phyloP scores from a whole-genome alignment of 495 filamentous ascomycete species.

The Neurospora tetraspora region DNA sequence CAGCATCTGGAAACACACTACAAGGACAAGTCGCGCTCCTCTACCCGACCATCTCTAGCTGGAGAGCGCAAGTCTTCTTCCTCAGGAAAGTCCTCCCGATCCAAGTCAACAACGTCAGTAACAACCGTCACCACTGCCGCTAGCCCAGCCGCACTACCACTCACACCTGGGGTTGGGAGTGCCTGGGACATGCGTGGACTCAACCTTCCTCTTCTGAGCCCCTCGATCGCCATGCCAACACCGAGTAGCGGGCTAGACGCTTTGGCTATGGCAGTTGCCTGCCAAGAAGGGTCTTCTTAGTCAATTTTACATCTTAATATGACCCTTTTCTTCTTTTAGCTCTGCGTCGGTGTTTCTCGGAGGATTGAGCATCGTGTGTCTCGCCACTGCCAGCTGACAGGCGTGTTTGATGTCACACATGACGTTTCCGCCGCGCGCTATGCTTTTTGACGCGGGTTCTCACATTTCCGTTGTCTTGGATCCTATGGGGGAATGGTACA shows the following conservation, averaged over 20 bases:
- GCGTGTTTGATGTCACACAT: neutral
- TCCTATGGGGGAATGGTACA: neutral
- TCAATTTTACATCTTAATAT: neutral
- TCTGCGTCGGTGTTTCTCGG: neutral
- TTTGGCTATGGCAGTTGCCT: constrained; percentile 30
- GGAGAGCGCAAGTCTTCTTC: constrained; percentile 24
- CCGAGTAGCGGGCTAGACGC: constrained; percentile 32
- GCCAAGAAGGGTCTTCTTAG: constrained; percentile 25
- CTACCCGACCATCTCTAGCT: constrained; percentile 14
- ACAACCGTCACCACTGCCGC: neutral
- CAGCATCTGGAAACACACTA: constrained; percentile 88
- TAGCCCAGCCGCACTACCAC: neutral
- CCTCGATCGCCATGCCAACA: constrained; percentile 20
- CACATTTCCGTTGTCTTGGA: neutral
- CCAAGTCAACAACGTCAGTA: constrained; percentile 8
- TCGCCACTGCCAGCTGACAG: neutral
- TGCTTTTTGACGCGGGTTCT: neutral
- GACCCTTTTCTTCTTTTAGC: neutral
- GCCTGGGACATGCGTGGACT: constrained; percentile 35
- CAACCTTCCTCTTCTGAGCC: constrained; percentile 27
- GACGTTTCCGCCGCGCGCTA: neutral
- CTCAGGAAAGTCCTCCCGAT: constrained; percentile 21
- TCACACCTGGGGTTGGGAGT: constrained; percentile 12
- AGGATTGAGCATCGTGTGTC: neutral
- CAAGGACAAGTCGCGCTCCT: constrained; percentile 39